Evolutionary conservation across 805 yeast species (phyloP), one percentile per base, ranked within the genome.

Genomic region (Komagataella phaffii): DNA sequence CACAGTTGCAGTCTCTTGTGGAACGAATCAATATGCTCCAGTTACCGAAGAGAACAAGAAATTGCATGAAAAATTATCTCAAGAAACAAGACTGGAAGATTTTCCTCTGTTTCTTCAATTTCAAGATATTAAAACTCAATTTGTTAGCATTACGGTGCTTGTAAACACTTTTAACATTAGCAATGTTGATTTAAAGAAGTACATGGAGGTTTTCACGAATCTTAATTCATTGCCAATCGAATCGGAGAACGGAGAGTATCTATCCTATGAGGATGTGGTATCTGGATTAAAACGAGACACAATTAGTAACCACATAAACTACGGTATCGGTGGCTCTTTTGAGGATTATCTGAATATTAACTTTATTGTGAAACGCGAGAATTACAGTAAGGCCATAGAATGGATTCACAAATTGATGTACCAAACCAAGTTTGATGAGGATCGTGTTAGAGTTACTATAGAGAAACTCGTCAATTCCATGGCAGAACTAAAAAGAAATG

Each of bases 121-220:
- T 58, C 97, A 93, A 64, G 79, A 83, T 56, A 83, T 79, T 61
- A 76, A 81, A 51, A 86, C 96, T 1, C 82, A 85, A 59, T 93
- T 91, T 62, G 78, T 87, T 43, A 79, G 85, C 12, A 72, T 89
- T 18, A 78, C 81, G 53, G 62, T 88, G 44, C 64, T 83, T 44
- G 63, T 86, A 61, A 77, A 83, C 7, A 77, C 87, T 1, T 73
- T 68, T 47, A 72, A 59, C 48, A 70, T 80, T 19, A 30, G 5
- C 40, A 83, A 76, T 50, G 68, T 74, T 23, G 60, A 67, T 2
- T 67, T 83, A 14, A 68, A 89, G 51, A 84, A 86, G 2, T 82
- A 84, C 53, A 71, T 87, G 55, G 80, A 81, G 18, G 63, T 77
- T 7, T 62, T 90, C 7, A 71, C 77, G 52, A 86, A 83, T 49